phyloP scores from a whole-genome alignment of 2,329 filamentous ascomycete species.

The Pseudogymnoascus sp. region DNA sequence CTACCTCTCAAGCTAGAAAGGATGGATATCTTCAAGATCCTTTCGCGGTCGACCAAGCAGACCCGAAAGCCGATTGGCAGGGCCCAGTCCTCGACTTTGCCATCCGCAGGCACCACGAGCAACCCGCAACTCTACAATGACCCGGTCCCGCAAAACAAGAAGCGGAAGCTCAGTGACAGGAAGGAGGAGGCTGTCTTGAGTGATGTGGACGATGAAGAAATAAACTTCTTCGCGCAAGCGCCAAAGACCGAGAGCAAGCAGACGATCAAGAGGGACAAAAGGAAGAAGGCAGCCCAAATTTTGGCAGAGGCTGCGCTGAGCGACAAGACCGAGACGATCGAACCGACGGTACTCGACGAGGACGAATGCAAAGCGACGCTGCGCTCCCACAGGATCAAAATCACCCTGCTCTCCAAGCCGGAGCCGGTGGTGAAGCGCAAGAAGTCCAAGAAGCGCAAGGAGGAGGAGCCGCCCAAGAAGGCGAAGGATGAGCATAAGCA shows the following conservation, averaged over 20 bases:
- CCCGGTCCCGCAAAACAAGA: slow-evolving; percentile 38
- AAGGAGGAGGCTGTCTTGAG: slow-evolving; percentile 24
- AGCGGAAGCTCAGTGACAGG: slow-evolving; percentile 45
- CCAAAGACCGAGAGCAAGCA: slow-evolving; percentile 30
- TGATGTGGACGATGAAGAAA: slow-evolving; percentile 31
- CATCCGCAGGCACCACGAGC: slow-evolving; percentile 54
- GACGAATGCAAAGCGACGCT: slow-evolving; percentile 68
- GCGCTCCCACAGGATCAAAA: slow-evolving; percentile 74
- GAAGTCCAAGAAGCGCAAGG: slow-evolving; percentile 48
- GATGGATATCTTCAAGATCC: slow-evolving; percentile 60
- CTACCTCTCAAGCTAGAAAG: neutral
- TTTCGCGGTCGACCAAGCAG: slow-evolving; percentile 62
- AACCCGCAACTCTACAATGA: slow-evolving; percentile 67
- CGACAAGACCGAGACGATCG: neutral
- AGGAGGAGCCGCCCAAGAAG: slow-evolving; percentile 32
- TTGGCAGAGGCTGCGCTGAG: slow-evolving; percentile 7
- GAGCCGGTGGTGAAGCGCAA: slow-evolving; percentile 39
- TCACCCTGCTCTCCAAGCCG: slow-evolving; percentile 57
- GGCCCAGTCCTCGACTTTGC: slow-evolving; percentile 39
- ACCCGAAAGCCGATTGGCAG: slow-evolving; percentile 25
- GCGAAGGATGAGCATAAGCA: slow-evolving; percentile 46
- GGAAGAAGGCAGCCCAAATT: slow-evolving; percentile 9
- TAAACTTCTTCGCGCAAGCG: slow-evolving; percentile 48
- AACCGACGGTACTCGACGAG: slow-evolving; percentile 43
- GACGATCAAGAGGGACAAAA: slow-evolving; percentile 17